These are phyloP conservation scores for Fibroporia radiculosa DNA, from an alignment of 768 basidiomycete species.

Conservation along the genomic window DNA sequence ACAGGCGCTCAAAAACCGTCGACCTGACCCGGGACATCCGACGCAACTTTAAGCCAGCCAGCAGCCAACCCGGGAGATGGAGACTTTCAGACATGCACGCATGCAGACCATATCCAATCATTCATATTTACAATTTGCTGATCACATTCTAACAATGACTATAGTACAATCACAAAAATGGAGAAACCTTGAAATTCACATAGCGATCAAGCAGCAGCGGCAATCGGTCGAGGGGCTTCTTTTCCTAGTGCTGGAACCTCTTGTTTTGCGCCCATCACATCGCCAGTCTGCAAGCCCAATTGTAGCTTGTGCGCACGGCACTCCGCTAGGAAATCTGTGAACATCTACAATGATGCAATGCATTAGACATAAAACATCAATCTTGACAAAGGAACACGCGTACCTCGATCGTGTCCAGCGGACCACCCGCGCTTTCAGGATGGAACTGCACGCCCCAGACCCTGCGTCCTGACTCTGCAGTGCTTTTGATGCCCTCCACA, in stretches of 20 bases:
- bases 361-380: slow-evolving; percentile 2
- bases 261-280: slow-evolving; percentile 17
- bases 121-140: too few relatives aligned
- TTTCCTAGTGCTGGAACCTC: slow-evolving; percentile 11
- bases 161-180: neutral
- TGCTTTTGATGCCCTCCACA: slow-evolving; percentile 97
- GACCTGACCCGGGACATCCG: too few relatives aligned
- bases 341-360: slow-evolving; percentile 53
- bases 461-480: slow-evolving; percentile 77
- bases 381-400: slow-evolving; percentile 18
- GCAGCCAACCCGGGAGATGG: too few relatives aligned
- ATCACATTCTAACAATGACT: neutral
- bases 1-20: too few relatives aligned
- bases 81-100: too few relatives aligned
- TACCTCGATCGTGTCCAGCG: slow-evolving; percentile 95
- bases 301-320: slow-evolving; percentile 55
- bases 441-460: slow-evolving; percentile 99
- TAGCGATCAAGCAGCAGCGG: slow-evolving; percentile 20
- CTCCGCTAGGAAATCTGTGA: slow-evolving; percentile 82
- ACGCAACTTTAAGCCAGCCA: too few relatives aligned
- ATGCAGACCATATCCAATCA: too few relatives aligned
- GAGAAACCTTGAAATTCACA: neutral
- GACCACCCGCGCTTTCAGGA: slow-evolving; percentile 97
- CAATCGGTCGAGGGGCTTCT: slow-evolving; percentile 14
- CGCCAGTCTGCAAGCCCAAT: slow-evolving; percentile 9